Evolutionary conservation across 139 green algal species (phyloP).

Genomic region (Coccomyxa sp.): DNA sequence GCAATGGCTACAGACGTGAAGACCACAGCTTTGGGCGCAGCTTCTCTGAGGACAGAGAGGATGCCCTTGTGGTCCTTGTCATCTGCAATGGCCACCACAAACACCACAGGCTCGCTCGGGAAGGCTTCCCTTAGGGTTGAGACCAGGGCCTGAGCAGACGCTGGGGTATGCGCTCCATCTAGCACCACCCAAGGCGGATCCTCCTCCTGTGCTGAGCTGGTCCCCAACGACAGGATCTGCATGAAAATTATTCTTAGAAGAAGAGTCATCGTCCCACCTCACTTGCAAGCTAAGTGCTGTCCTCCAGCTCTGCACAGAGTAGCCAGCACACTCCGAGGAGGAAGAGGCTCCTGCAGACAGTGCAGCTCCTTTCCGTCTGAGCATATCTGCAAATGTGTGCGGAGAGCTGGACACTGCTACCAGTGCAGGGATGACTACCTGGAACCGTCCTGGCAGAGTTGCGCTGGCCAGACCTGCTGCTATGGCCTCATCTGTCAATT

Average conservation of each 20-base stretch:
- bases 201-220: constrained; percentile 17
- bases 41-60: constrained; percentile 25
- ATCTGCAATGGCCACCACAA: constrained; percentile 75
- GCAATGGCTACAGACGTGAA: constrained; percentile 71
- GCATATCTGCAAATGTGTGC: background rate
- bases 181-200: constrained; percentile 48
- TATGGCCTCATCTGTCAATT: constrained; percentile 18
- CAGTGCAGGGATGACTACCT: constrained; percentile 28
- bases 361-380: too few relatives aligned
- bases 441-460: constrained; percentile 60
- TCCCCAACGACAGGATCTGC: too few relatives aligned
- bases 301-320: too few relatives aligned
- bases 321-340: too few relatives aligned
- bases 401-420: background rate
- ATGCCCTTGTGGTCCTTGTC: constrained; percentile 76
- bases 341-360: too few relatives aligned
- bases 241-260: too few relatives aligned
- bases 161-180: constrained; percentile 74
- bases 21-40: constrained; percentile 42
- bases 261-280: too few relatives aligned
- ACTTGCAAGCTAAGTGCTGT: too few relatives aligned
- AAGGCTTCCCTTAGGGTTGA: constrained; percentile 42
- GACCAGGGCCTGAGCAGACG: constrained; percentile 56
- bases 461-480: constrained; percentile 36
- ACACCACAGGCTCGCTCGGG: constrained; percentile 40